Conservation (phyloP, 2,329 filamentous ascomycete genomes). For the Zymoseptoria ardabiliae region DNA sequence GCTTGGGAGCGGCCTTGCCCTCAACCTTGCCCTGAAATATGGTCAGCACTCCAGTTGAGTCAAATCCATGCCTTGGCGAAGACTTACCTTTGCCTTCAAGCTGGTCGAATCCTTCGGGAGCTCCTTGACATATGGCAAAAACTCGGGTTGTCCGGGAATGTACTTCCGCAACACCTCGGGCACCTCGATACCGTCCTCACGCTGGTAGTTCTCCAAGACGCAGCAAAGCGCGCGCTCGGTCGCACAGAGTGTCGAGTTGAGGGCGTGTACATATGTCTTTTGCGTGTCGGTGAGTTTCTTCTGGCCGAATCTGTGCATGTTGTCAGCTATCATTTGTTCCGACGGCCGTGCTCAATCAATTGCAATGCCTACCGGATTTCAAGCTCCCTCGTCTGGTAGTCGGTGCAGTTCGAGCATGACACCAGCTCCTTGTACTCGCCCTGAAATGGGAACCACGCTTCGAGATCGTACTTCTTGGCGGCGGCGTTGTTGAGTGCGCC, state of each 20-base stretch:
- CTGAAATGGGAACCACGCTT: slow-evolving; percentile 95
- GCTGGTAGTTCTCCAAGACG: slow-evolving; percentile 95
- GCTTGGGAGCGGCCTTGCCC: slow-evolving; percentile 17
- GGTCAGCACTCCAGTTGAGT: neutral
- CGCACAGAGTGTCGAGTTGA: slow-evolving; percentile 85
- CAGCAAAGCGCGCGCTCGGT: slow-evolving; percentile 91
- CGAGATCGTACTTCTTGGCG: slow-evolving; percentile 89
- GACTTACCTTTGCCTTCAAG: slow-evolving; percentile 41
- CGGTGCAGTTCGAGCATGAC: slow-evolving; percentile 94
- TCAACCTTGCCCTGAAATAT: slow-evolving; percentile 8
- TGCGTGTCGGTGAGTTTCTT: slow-evolving; percentile 78
- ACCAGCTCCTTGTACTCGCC: slow-evolving; percentile 98
- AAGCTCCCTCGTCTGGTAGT: slow-evolving; percentile 90
- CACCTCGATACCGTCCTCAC: slow-evolving; percentile 71
- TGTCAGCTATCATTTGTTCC: neutral
- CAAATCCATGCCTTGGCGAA: neutral
- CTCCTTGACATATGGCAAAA: slow-evolving; percentile 82
- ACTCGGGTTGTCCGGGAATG: slow-evolving; percentile 80
- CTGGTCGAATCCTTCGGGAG: slow-evolving; percentile 67
- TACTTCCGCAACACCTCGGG: slow-evolving; percentile 82
- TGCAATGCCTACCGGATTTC: slow-evolving; percentile 61
- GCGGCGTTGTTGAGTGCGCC: slow-evolving; percentile 86
- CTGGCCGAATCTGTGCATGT: slow-evolving; percentile 52
- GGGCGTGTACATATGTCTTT: slow-evolving; percentile 90
- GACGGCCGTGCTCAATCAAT: neutral